phyloP scores from a whole-genome alignment of 2,329 filamentous ascomycete genomes.

The Endoconidiophora polonica region DNA sequence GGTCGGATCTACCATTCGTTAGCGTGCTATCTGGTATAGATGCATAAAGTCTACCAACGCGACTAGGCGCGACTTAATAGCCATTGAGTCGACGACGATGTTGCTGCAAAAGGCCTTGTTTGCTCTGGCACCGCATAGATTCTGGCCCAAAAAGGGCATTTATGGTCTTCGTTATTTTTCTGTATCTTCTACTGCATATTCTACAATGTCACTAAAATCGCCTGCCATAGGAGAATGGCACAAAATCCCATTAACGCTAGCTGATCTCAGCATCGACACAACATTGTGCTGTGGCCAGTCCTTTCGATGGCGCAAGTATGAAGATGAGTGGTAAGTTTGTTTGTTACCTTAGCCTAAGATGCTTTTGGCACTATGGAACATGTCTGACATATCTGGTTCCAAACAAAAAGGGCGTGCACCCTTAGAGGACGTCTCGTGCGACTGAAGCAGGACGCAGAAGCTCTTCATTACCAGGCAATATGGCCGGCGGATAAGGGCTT shows the following conservation, averaged over 20 bases:
- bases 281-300: conserved; percentile 90
- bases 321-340: conserved; percentile 57
- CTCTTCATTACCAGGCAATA: conserved; percentile 65
- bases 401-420: conserved; percentile 49
- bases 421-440: conserved; percentile 73
- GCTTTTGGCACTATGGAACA: background rate
- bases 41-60: conserved; percentile 5
- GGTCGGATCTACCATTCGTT: conserved; percentile 4
- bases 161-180: background rate
- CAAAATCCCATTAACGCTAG: conserved; percentile 64
- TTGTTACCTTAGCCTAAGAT: background rate
- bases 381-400: conserved; percentile 2
- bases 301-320: conserved; percentile 81
- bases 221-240: conserved; percentile 39
- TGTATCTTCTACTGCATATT: background rate
- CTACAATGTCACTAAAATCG: conserved; percentile 4
- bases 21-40: conserved; percentile 2
- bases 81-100: background rate
- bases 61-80: conserved; percentile 2
- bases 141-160: too few species aligned
- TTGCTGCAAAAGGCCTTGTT: too few species aligned
- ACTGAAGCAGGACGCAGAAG: conserved; percentile 61
- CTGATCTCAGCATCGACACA: conserved; percentile 86
- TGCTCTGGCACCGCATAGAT: too few species aligned
- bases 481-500: conserved; percentile 26